These are phyloP conservation scores for Capronia americana DNA, from an alignment of 2,329 filamentous ascomycete genomes.

Conservation along the genomic window DNA sequence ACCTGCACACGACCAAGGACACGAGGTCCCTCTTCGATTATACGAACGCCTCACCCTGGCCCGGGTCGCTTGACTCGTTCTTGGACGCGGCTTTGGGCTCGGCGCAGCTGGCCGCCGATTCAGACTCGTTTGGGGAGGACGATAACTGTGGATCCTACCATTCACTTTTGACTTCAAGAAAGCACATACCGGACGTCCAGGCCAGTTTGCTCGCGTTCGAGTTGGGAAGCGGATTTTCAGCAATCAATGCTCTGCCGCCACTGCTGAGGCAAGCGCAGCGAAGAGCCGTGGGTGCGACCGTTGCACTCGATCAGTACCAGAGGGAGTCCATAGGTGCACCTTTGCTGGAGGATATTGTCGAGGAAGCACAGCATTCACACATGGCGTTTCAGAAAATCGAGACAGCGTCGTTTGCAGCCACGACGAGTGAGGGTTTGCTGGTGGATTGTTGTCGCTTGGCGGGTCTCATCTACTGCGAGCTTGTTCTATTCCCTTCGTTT, in stretches of 20 bases:
- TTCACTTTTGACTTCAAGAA: not conserved
- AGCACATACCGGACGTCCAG: constrained; percentile 1
- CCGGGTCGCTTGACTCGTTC: not conserved
- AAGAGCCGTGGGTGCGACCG: constrained; percentile 3
- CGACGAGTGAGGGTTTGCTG: not conserved
- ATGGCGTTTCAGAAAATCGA: not conserved
- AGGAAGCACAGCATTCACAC: constrained; percentile 4
- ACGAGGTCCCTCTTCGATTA: not conserved
- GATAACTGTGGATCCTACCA: not conserved
- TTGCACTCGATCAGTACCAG: constrained; percentile 11
- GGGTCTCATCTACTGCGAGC: constrained; percentile 6
- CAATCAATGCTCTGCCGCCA: not conserved
- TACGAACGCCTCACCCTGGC: constrained; percentile 2
- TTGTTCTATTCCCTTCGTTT: not conserved
- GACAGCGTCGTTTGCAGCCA: not conserved
- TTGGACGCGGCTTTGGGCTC: not conserved
- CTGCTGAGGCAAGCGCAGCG: constrained; percentile 4
- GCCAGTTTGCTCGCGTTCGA: constrained; percentile 4
- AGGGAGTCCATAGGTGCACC: constrained; percentile 3
- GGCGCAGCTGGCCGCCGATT: not conserved
- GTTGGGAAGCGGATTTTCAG: constrained; percentile 2
- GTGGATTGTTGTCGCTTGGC: constrained; percentile 8
- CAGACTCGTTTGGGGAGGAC: not conserved
- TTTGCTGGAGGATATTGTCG: constrained; percentile 4
- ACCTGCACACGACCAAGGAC: not conserved